Evolutionary conservation across 352 stramenopile genomes (phyloP), one percentile per base, ranked within the genome.

Genomic region (Phytophthora multivora): DNA sequence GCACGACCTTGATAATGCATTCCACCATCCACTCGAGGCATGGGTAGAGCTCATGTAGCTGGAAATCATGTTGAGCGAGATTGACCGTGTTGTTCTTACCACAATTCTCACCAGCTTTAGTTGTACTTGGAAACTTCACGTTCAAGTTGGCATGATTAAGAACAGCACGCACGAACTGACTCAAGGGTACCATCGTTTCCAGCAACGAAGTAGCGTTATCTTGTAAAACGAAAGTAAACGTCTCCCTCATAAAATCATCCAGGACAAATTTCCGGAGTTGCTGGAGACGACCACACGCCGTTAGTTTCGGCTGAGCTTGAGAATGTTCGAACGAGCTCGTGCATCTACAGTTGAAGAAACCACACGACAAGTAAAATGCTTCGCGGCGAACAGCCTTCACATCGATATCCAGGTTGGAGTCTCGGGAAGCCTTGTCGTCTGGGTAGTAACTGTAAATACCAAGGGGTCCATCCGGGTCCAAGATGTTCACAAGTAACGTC

Each of bases 391-490:
- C 66, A 12, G 51, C 35, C 3, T 57, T 65, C n/a, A 86, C 67
- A 31, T 90, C 78, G 52, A 82, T 64, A 35, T 63, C 41, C 2
- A 66, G 15, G 13, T 0, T 23, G 39, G 56, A 25, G 15, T 61
- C 53, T 1, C 38, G 8, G 0, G 62, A 42, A 26, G 15, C 18
- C 40, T 60, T 12, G 50, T 68, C 66, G 5, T 87, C 86, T 12
- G 83, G 83, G 48, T 94, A 96, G 63, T 93, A 96, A 42, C 75
- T 90, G 42, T 91, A 64, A 53, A 96, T 83, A 2, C 88, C 88
- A 1, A 96, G 74, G 5, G 86, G 80, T 5, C 88, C 88, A 49
- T 93, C 77, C 2, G 81, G 80, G 54, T 96, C 88, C 7, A 96
- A 73, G 4, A 89, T 69, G 30, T 96, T 96, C 33, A 89, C 59